Evolutionary conservation across 257 asterid species (phyloP), one percentile per base, ranked within the genome.

Genomic region (Hygrophila difformis): DNA sequence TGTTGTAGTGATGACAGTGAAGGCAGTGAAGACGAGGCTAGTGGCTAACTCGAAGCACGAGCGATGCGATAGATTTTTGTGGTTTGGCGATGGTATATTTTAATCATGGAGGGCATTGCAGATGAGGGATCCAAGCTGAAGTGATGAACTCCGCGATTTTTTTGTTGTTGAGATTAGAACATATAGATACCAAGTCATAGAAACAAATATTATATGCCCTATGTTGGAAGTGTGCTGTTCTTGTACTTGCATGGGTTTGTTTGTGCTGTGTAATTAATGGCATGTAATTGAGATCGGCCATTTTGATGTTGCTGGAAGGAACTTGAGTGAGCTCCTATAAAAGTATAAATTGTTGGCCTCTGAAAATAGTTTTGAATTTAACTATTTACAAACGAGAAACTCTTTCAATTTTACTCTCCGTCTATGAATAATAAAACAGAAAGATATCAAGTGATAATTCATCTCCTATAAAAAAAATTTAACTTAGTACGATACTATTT

Each of bases 1-100:
- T 64, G 43, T 33, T 76, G 60, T 87, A 84, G 95, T 56, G 94
- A 84, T 53, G 94, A 65, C 56, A 79, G 92, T 29, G 94, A 78
- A 44, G 75, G 57, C 39, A 65, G 85, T 21, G 94, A 70, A 38
- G 77, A 71, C 15, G 93, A 74, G 31, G 59, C 59, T 17, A 67
- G 62, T 55, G 55, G 69, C 60, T 78, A 45, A 64, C 43, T 37
- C 15, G 5, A 16, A 37, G 39, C 14, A 33, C 28, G 44, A 49
- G 43, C 10, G 12, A 35, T 4, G 36, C 12, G 33, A 37, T 39
- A 3, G 12, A 6, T 40, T 29, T 35, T 17, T 22, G 39, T 9
- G 33, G 18, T 28, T 43, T 20, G 14, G 13, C 18, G 41, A 15
- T 47, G 6, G 57, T 42, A 24, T 3, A 24, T 8, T 39, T n/a